A percentile compares a stretch with the other conserved stretches of the same genome.
These are phyloP conservation scores for Metahyphopichia silvanorum DNA, from an alignment of 805 yeast genomes.

Conservation along the genomic window DNA sequence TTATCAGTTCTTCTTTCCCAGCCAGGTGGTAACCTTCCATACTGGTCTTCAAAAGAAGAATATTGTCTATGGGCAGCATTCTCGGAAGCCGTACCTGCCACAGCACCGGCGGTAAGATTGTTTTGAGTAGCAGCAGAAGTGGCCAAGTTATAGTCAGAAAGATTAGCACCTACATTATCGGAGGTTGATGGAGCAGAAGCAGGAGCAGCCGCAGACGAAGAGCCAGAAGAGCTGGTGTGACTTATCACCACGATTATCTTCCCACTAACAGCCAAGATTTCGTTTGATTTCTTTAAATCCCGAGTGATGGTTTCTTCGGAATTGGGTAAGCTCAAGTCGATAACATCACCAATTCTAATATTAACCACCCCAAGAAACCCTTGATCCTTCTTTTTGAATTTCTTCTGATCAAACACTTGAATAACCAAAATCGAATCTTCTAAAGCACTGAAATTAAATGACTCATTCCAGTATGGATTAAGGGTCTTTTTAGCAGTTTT, in stretches of 20 bases:
- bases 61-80: constrained; percentile 51
- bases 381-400: constrained; percentile 97
- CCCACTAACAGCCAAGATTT: constrained; percentile 90
- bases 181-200: constrained; percentile 10
- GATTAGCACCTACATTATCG: constrained; percentile 12
- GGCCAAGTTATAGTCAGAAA: constrained; percentile 11
- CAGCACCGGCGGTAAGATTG: constrained; percentile 9
- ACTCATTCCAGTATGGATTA: constrained; percentile 97
- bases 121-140: constrained; percentile 8
- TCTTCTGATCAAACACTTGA: constrained; percentile 95
- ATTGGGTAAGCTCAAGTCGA: constrained; percentile 54
- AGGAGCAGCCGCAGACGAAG: constrained; percentile 13
- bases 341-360: constrained; percentile 82
- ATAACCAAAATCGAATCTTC: constrained; percentile 85
- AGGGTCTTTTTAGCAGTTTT: constrained; percentile 89
- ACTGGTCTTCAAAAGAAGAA: constrained; percentile 95
- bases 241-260: constrained; percentile 77
- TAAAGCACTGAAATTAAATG: constrained; percentile 71
- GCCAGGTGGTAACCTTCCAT: constrained; percentile 95
- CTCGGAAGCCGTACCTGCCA: constrained; percentile 11
- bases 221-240: constrained; percentile 27
- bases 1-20: constrained; percentile 99
- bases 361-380: constrained; percentile 97
- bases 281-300: constrained; percentile 88
- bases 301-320: constrained; percentile 87